These are phyloP conservation scores for Carallia brachiata DNA, from an alignment of 345 rosid genomes.

Conservation along the genomic window DNA sequence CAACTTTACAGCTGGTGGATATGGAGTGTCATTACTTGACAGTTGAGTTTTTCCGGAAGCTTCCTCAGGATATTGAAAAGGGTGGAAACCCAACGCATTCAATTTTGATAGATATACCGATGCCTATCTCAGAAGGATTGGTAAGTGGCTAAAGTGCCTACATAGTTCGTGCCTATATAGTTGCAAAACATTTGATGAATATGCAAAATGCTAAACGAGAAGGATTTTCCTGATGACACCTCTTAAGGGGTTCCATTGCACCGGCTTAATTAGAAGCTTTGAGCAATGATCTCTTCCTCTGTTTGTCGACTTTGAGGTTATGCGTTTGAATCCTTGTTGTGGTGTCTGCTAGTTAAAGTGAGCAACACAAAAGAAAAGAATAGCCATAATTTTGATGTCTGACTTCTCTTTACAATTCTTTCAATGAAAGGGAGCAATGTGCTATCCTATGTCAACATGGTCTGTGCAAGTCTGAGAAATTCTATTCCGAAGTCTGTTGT, in stretches of 20 bases:
- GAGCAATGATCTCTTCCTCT: too few species aligned
- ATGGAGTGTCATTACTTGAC: constrained; percentile 94
- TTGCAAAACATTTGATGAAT: too few species aligned
- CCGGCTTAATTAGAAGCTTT: too few species aligned
- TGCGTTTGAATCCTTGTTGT: too few species aligned
- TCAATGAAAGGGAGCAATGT: constrained; percentile 57
- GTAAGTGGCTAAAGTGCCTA: constrained; percentile 32
- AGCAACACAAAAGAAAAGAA: too few species aligned
- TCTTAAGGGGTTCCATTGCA: too few species aligned
- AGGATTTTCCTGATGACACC: too few species aligned
- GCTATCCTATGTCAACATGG: constrained; percentile 78
- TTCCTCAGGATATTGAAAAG: constrained; percentile 93
- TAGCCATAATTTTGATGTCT: too few species aligned
- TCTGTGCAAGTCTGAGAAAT: constrained; percentile 69
- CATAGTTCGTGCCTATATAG: too few species aligned
- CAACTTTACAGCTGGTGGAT: constrained; percentile 81
- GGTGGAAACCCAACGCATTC: constrained; percentile 97
- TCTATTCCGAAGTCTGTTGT: constrained; percentile 91
- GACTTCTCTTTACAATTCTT: neutral
- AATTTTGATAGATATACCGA: constrained; percentile 80
- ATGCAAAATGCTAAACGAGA: too few species aligned
- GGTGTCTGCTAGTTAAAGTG: too few species aligned
- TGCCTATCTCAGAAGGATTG: constrained; percentile 76
- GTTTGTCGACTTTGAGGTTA: too few species aligned
- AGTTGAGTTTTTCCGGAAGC: constrained; percentile 92